These are phyloP conservation scores for Coelastrella sp. DNA, from an alignment of 139 green algal genomes.

Conservation along the genomic window DNA sequence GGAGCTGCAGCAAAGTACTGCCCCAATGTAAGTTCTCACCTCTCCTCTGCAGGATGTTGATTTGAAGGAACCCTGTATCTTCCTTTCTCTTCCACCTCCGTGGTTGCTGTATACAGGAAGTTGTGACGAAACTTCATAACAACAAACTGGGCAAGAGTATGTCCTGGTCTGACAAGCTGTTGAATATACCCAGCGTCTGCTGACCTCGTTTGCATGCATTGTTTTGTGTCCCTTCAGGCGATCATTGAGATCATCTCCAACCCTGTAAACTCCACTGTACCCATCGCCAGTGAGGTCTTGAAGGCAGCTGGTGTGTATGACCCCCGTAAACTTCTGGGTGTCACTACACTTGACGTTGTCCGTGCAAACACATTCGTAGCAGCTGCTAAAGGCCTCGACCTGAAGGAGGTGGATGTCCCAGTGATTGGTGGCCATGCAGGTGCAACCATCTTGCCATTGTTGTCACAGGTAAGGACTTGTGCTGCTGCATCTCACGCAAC, in stretches of 20 bases:
- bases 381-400: conserved; percentile 72
- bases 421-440: conserved; percentile 98
- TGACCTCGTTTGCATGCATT: not conserved
- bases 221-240: conserved; percentile 8
- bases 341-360: conserved; percentile 97
- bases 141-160: too few relatives aligned
- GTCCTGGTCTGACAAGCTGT: too few relatives aligned
- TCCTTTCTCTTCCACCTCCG: too few relatives aligned
- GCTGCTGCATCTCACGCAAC: too few relatives aligned
- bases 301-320: conserved; percentile 89
- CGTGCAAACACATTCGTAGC: conserved; percentile 94
- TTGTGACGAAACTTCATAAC: too few relatives aligned
- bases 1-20: conserved; percentile 82
- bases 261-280: conserved; percentile 99
- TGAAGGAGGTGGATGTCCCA: conserved; percentile 91
- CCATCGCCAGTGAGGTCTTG: conserved; percentile 95
- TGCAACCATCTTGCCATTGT: conserved; percentile 97
- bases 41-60: too few relatives aligned
- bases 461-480: conserved; percentile 96
- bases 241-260: conserved; percentile 97
- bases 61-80: too few relatives aligned
- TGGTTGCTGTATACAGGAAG: too few relatives aligned
- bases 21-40: conserved; percentile 70
- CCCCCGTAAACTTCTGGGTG: conserved; percentile 90
- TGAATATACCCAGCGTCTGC: too few relatives aligned